Evolutionary conservation across 495 filamentous ascomycete genomes (phyloP).

Genomic region (Penicillium crystallinum): DNA sequence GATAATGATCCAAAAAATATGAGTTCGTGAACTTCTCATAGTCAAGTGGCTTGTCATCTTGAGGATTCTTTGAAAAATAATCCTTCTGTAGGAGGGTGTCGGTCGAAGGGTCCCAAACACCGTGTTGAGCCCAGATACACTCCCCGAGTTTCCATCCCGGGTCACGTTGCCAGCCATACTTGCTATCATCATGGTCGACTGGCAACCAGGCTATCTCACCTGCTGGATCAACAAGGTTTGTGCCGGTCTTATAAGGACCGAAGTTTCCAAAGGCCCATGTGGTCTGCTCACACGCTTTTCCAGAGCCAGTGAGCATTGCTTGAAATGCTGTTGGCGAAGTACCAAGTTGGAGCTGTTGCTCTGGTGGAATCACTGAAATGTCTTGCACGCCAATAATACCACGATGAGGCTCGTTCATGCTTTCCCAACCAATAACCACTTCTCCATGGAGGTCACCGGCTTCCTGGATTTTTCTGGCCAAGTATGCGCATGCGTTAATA

Average conservation of each 20-base stretch:
- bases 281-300: conserved; percentile 79
- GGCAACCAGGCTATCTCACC: conserved; percentile 82
- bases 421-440: conserved; percentile 93
- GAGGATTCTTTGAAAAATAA: conserved; percentile 77
- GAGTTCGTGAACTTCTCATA: conserved; percentile 83
- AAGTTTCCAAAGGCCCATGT: conserved; percentile 92
- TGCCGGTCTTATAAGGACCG: conserved; percentile 84
- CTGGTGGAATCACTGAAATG: conserved; percentile 71
- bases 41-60: conserved; percentile 63
- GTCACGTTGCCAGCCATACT: conserved; percentile 88
- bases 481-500: conserved; percentile 67
- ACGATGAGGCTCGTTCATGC: conserved; percentile 87
- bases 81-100: conserved; percentile 77
- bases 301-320: conserved; percentile 83
- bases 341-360: conserved; percentile 89
- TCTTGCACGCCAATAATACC: conserved; percentile 85
- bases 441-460: conserved; percentile 85
- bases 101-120: conserved; percentile 81
- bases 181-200: conserved; percentile 70
- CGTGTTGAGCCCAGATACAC: conserved; percentile 96
- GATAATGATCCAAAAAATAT: conserved; percentile 83
- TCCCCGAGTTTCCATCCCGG: conserved; percentile 85
- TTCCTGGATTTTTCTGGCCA: conserved; percentile 81
- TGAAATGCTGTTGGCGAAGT: conserved; percentile 95
- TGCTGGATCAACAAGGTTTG: conserved; percentile 78